These are phyloP conservation scores for Linum lewisii DNA, from an alignment of 345 rosid genomes.

Conservation along the genomic window DNA sequence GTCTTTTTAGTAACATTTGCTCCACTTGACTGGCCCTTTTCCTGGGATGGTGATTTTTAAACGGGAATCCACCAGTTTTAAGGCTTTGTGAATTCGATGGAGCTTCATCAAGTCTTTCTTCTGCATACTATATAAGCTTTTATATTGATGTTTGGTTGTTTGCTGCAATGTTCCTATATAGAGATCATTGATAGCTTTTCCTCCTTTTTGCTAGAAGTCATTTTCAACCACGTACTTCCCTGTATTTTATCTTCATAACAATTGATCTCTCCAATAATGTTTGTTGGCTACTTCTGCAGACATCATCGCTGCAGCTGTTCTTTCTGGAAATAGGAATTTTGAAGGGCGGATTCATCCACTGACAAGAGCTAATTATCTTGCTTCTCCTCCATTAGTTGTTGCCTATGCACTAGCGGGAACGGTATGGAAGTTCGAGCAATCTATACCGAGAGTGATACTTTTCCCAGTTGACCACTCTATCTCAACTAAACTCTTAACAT, in stretches of 20 bases:
- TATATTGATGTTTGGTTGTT: too few relatives aligned
- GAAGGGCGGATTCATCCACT: conserved; percentile 4
- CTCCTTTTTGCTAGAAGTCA: neutral
- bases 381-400: conserved; percentile 4
- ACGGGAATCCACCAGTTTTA: too few relatives aligned
- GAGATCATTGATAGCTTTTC: neutral
- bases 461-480: neutral
- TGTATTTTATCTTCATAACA: neutral
- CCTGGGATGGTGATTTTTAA: too few relatives aligned
- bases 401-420: conserved; percentile 6
- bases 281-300: neutral
- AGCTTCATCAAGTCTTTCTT: too few relatives aligned
- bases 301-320: neutral
- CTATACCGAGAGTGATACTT: neutral
- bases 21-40: neutral
- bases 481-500: neutral
- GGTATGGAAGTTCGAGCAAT: neutral
- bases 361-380: conserved; percentile 6
- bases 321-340: conserved; percentile 1
- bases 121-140: too few relatives aligned
- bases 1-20: neutral
- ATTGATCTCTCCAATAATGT: neutral
- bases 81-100: too few relatives aligned
- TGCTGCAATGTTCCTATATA: too few relatives aligned
- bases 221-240: neutral